These are phyloP conservation scores for Mycena floridula DNA, from an alignment of 768 basidiomycete species.

Conservation along the genomic window DNA sequence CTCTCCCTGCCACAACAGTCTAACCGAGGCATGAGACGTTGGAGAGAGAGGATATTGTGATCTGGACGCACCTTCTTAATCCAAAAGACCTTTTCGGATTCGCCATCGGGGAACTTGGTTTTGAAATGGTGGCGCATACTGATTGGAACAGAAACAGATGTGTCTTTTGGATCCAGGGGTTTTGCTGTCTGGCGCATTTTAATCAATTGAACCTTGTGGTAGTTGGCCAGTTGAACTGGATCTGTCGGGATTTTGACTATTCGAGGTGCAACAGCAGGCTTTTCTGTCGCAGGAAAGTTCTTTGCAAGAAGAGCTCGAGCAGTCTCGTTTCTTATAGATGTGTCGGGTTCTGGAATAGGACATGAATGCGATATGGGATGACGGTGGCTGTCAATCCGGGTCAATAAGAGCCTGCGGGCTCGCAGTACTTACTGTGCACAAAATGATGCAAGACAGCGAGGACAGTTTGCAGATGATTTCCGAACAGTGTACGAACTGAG, in stretches of 20 bases:
- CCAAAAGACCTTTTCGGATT: slow-evolving; percentile 53
- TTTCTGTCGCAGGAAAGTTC: slow-evolving; percentile 31
- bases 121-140: slow-evolving; percentile 57
- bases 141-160: slow-evolving; percentile 36
- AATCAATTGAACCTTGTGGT: slow-evolving; percentile 59
- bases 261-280: slow-evolving; percentile 17
- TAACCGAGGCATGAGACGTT: slow-evolving; percentile 15
- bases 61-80: slow-evolving; percentile 53
- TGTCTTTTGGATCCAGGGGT: slow-evolving; percentile 58
- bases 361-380: slow-evolving; percentile 60
- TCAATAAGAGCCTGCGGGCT: too few relatives aligned
- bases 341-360: slow-evolving; percentile 15
- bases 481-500: slow-evolving; percentile 28
- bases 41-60: neutral
- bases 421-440: slow-evolving; percentile 50
- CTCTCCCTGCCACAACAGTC: slow-evolving; percentile 53
- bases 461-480: slow-evolving; percentile 35
- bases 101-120: slow-evolving; percentile 25
- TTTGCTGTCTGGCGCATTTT: slow-evolving; percentile 68
- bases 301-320: slow-evolving; percentile 51
- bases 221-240: slow-evolving; percentile 47
- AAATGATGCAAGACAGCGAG: slow-evolving; percentile 48
- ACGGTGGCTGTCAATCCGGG: slow-evolving; percentile 48
- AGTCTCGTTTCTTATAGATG: slow-evolving; percentile 31
- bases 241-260: slow-evolving; percentile 34